Conservation (phyloP, 2,329 filamentous ascomycete species). For the Lasiodiplodia sp. region DNA sequence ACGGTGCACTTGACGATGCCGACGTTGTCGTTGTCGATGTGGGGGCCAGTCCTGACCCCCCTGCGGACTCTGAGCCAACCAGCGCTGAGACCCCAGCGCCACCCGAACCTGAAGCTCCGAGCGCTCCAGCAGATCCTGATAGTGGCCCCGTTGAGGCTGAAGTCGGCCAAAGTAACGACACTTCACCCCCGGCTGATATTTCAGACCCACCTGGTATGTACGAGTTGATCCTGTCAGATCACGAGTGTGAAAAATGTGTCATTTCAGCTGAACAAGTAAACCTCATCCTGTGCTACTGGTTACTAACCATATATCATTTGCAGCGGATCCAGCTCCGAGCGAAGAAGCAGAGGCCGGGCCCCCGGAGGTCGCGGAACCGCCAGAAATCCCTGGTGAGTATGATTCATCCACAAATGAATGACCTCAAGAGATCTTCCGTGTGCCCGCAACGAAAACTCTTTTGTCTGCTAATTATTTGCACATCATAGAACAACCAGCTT, state of each 20-base stretch:
- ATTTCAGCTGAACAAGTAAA: not conserved
- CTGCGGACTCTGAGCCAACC: conserved; percentile 11
- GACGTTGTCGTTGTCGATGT: conserved; percentile 18
- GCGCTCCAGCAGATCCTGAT: not conserved
- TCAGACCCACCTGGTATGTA: not conserved
- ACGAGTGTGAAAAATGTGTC: not conserved
- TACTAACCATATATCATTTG: not conserved
- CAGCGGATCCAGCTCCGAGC: not conserved
- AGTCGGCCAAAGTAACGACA: not conserved
- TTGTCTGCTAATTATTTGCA: not conserved
- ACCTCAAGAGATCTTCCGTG: not conserved
- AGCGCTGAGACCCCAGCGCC: not conserved
- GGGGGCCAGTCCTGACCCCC: conserved; percentile 8
- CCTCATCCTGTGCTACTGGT: not conserved
- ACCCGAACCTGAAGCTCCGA: conserved; percentile 1
- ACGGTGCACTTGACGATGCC: conserved; percentile 2
- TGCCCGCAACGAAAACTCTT: not conserved
- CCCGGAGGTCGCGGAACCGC: not conserved
- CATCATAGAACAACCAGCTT: not conserved
- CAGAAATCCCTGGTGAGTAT: not conserved
- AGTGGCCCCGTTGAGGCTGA: not conserved
- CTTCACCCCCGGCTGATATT: not conserved
- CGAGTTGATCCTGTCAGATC: not conserved
- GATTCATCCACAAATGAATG: not conserved
- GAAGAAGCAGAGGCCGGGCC: not conserved